Conservation (phyloP, 352 stramenopile genomes). For the Elongisporangium undulatum region DNA sequence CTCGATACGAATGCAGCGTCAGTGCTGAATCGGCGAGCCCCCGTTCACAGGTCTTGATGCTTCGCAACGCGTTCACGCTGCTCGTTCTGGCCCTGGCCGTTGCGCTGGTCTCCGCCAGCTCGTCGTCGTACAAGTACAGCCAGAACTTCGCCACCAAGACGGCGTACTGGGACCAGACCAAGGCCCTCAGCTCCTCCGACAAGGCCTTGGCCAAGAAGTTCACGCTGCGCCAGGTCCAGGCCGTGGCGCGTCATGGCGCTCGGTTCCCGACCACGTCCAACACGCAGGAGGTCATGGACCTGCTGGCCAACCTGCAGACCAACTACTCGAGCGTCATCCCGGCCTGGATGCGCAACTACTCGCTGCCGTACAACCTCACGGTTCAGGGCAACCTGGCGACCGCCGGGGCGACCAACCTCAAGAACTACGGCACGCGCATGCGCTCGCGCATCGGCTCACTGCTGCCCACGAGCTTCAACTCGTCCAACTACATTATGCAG, state of each 20-base stretch:
- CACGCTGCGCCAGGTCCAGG: not conserved
- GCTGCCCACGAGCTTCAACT: conserved; percentile 17
- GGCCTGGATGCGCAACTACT: conserved; percentile 50
- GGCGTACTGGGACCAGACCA: not conserved
- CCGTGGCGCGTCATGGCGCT: not conserved
- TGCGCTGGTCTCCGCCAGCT: not conserved
- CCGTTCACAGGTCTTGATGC: not conserved
- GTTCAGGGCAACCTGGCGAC: conserved; percentile 31
- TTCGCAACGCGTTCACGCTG: not conserved
- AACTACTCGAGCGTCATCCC: conserved; percentile 34
- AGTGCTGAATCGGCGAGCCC: no score
- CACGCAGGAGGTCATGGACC: conserved; percentile 35
- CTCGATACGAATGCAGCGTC: no score
- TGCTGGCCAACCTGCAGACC: conserved; percentile 36
- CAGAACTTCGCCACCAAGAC: not conserved
- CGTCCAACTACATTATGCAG: conserved; percentile 34
- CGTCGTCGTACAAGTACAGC: not conserved
- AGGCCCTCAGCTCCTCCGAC: not conserved
- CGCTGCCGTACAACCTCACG: conserved; percentile 50
- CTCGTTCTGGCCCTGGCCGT: not conserved
- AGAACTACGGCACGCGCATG: conserved; percentile 26
- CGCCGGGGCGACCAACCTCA: conserved; percentile 34
- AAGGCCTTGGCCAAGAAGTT: not conserved
- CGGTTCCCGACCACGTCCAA: conserved; percentile 51
- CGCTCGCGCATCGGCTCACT: conserved; percentile 10